These are phyloP conservation scores for Nicotiana sylvestris DNA, from an alignment of 257 asterid species.

Conservation along the genomic window DNA sequence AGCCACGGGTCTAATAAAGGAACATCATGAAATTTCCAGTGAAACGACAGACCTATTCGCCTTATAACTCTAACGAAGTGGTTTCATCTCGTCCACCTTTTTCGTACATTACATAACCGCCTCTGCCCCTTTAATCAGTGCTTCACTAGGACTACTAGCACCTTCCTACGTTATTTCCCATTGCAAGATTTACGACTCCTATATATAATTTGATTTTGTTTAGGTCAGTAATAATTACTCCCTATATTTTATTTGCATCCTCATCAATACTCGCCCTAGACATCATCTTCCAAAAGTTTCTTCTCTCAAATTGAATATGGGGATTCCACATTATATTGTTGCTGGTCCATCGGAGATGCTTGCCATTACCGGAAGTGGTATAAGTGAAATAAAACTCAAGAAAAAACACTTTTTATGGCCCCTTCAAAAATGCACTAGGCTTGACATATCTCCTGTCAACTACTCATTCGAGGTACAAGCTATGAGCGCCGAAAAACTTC, in stretches of 20 bases:
- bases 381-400: neutral
- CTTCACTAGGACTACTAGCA: neutral
- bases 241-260: neutral
- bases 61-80: neutral
- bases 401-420: conserved; percentile 9
- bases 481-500: conserved; percentile 75
- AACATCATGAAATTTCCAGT: neutral
- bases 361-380: neutral
- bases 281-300: neutral
- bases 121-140: neutral
- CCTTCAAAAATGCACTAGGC: conserved; percentile 18
- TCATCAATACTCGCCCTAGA: neutral
- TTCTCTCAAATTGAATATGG: neutral
- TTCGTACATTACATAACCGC: neutral
- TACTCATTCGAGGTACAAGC: conserved; percentile 71
- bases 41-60: neutral
- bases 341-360: conserved; percentile 9
- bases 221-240: neutral
- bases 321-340: neutral
- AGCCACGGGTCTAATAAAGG: neutral
- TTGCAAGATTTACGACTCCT: neutral
- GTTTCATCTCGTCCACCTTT: neutral
- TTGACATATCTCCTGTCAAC: conserved; percentile 57
- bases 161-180: neutral
- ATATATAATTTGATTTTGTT: neutral